A percentile compares a stretch with the other conserved stretches of the same genome.
Conservation (phyloP, 1,284 basidiomycete genomes). For the Peniophora sp. region DNA sequence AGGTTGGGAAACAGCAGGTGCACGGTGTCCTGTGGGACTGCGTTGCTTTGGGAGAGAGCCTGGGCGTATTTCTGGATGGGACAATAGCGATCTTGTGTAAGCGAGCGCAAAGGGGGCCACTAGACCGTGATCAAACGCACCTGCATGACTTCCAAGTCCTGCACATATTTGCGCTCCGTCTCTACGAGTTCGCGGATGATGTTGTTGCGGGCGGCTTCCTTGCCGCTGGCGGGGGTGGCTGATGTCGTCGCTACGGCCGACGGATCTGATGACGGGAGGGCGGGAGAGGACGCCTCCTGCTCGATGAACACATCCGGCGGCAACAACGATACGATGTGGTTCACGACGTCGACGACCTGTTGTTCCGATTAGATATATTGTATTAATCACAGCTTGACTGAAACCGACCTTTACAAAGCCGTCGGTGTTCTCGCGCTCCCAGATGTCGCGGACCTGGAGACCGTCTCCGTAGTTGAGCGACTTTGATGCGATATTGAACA, state of each 20-base stretch:
- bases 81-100: constrained; percentile 6
- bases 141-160: constrained; percentile 96
- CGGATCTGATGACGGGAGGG: constrained; percentile 53
- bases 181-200: constrained; percentile 85
- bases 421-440: constrained; percentile 87
- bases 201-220: constrained; percentile 66
- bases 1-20: constrained; percentile 95
- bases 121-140: constrained; percentile 35
- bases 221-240: constrained; percentile 38
- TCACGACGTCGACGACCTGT: constrained; percentile 89
- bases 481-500: constrained; percentile 70
- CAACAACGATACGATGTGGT: constrained; percentile 77
- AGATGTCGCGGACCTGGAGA: constrained; percentile 83
- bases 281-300: constrained; percentile 51
- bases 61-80: constrained; percentile 67
- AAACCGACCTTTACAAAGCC: constrained; percentile 85
- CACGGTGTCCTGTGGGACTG: constrained; percentile 90
- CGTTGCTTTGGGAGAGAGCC: constrained; percentile 72
- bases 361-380: constrained; percentile 4
- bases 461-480: constrained; percentile 60
- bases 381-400: background rate
- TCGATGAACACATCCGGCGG: constrained; percentile 69
- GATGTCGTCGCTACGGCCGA: constrained; percentile 36
- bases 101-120: background rate
- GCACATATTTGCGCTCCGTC: constrained; percentile 96